Evolutionary conservation across 345 rosid species (phyloP).

Genomic region (Acer saccharum): DNA sequence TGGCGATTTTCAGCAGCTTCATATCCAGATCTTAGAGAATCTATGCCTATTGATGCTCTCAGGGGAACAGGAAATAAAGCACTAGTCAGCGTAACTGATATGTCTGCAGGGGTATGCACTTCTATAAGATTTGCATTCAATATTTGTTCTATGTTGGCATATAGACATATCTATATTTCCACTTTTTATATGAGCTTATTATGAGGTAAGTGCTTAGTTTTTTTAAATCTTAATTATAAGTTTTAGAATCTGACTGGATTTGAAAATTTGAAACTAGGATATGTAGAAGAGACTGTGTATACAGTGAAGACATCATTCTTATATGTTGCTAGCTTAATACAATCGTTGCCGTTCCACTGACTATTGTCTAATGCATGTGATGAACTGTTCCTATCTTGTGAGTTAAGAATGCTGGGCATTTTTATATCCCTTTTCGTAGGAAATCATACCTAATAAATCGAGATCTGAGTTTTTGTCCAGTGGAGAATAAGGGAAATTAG

Average conservation of each 20-base stretch:
- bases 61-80: constrained; percentile 43
- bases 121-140: constrained; percentile 22
- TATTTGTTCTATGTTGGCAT: constrained; percentile 1
- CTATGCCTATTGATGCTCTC: constrained; percentile 43
- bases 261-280: not conserved
- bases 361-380: not conserved
- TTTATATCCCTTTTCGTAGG: not conserved
- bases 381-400: not conserved
- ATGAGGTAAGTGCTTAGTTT: not conserved
- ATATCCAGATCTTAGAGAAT: constrained; percentile 83
- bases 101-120: constrained; percentile 57
- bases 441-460: not conserved
- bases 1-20: constrained; percentile 98
- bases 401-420: not conserved
- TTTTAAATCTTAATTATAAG: not conserved
- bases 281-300: not conserved
- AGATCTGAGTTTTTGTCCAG: not conserved
- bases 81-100: constrained; percentile 40
- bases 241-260: not conserved
- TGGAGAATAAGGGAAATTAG: not conserved
- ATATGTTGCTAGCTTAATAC: not conserved
- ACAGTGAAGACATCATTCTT: not conserved
- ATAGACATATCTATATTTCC: not conserved
- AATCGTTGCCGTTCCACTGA: not conserved
- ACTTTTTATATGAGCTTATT: constrained; percentile 3